Evolutionary conservation across 108 stramenopile species (phyloP).

Genomic region (Parmales sp.): DNA sequence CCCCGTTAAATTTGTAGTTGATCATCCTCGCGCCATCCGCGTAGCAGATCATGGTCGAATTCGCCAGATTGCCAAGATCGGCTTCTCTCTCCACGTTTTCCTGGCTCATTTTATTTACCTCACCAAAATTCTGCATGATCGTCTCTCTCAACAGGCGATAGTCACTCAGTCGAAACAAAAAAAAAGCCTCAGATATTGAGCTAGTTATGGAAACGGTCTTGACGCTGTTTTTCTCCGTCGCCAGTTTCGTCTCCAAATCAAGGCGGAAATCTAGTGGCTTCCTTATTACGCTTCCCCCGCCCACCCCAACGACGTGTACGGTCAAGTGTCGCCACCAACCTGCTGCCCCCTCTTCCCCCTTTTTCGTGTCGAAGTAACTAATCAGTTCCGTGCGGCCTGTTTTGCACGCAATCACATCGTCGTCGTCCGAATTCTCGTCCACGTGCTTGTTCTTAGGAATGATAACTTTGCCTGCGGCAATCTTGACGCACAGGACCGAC

Average conservation of each 20-base stretch:
- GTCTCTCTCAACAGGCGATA: background rate
- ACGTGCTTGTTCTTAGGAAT: constrained; percentile 32
- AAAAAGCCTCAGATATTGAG: background rate
- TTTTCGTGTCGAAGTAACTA: background rate
- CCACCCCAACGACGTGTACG: background rate
- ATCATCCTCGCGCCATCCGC: background rate
- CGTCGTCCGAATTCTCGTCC: background rate
- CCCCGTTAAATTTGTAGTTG: background rate
- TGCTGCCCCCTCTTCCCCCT: background rate
- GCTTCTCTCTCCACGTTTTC: background rate
- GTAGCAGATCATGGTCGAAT: background rate
- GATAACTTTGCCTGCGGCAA: constrained; percentile 37
- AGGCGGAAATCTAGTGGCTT: background rate
- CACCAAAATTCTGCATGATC: background rate
- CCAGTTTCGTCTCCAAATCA: background rate
- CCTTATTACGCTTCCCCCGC: background rate
- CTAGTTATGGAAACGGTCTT: background rate
- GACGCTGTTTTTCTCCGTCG: background rate
- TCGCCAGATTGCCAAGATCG: background rate
- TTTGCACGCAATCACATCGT: too few relatives aligned
- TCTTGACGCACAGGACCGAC: constrained; percentile 25
- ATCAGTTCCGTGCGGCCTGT: background rate
- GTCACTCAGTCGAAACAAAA: background rate
- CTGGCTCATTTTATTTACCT: background rate
- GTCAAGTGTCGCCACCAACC: too few relatives aligned